Evolutionary conservation across 352 stramenopile genomes (phyloP).

Genomic region (Phytophthora cajani): DNA sequence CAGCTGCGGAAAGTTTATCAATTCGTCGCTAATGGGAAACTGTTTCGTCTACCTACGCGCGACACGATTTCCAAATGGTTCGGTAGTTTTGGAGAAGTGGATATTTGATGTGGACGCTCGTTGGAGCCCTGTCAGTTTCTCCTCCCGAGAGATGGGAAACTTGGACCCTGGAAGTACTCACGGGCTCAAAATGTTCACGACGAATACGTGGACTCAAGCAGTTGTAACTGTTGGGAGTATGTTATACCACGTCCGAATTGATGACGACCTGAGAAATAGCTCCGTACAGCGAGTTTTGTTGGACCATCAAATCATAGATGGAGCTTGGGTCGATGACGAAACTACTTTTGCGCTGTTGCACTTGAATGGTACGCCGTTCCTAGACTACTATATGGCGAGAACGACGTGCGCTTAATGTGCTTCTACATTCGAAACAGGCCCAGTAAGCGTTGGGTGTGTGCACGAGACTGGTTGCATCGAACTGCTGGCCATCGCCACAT

Average conservation of each 20-base stretch:
- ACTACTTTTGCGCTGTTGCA: slow-evolving; percentile 38
- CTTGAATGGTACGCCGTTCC: slow-evolving; percentile 27
- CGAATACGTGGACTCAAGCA: slow-evolving; percentile 21
- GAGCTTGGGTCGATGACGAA: slow-evolving; percentile 23
- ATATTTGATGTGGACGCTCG: slow-evolving; percentile 30
- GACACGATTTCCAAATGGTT: background rate
- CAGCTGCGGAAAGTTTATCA: slow-evolving; percentile 29
- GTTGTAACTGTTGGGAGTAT: slow-evolving; percentile 4
- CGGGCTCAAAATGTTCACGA: slow-evolving; percentile 15
- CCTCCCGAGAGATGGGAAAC: slow-evolving; percentile 5
- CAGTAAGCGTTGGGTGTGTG: slow-evolving; percentile 26
- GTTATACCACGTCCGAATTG: slow-evolving; percentile 20
- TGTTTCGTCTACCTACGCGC: slow-evolving; percentile 29
- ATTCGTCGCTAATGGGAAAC: slow-evolving; percentile 22
- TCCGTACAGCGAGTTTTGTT: slow-evolving; percentile 16
- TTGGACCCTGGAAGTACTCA: background rate
- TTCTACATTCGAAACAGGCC: slow-evolving; percentile 23
- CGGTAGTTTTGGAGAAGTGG: slow-evolving; percentile 26
- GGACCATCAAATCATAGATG: slow-evolving; percentile 20
- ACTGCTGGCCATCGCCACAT: slow-evolving; percentile 21
- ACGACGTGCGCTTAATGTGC: background rate
- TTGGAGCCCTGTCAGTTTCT: slow-evolving; percentile 23
- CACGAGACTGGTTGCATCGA: slow-evolving; percentile 9
- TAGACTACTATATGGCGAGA: background rate
- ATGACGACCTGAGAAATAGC: slow-evolving; percentile 14